A percentile compares a stretch with the other conserved stretches of the same genome.
These are phyloP conservation scores for Hypoxylon fragiforme DNA, from an alignment of 495 filamentous ascomycete species.

Conservation along the genomic window DNA sequence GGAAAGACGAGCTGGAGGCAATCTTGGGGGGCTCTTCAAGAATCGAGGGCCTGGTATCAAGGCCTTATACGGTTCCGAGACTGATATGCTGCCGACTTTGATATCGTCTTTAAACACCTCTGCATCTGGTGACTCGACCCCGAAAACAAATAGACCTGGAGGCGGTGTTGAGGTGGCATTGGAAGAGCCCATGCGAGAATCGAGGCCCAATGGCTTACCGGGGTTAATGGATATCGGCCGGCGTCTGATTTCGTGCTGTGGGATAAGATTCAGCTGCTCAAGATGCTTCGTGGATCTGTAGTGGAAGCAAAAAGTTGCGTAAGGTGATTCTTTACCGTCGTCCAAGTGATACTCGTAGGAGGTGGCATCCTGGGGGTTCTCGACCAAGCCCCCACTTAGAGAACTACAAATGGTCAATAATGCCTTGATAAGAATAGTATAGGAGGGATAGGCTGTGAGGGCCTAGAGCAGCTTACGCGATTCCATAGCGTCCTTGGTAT, in stretches of 20 bases:
- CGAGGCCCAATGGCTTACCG: background rate
- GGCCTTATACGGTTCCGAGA: conserved; percentile 9
- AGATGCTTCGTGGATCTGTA: conserved; percentile 52
- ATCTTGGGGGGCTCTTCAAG: conserved; percentile 38
- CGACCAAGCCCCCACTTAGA: conserved; percentile 49
- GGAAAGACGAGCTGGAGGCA: conserved; percentile 16
- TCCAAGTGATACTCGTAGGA: conserved; percentile 52
- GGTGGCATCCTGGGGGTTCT: conserved; percentile 50
- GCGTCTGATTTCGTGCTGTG: conserved; percentile 6
- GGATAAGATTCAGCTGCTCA: conserved; percentile 45
- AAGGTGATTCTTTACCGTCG: conserved; percentile 52
- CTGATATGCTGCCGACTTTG: conserved; percentile 1
- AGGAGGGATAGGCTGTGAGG: background rate
- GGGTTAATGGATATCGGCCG: conserved; percentile 1
- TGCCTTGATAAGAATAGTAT: no score
- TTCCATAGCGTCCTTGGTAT: conserved; percentile 48
- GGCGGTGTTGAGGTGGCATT: background rate
- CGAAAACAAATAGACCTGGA: conserved; percentile 12
- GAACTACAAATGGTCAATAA: conserved; percentile 39
- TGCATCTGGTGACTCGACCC: conserved; percentile 20
- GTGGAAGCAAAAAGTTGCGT: conserved; percentile 51
- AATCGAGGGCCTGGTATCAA: conserved; percentile 20
- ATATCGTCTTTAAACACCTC: conserved; percentile 19
- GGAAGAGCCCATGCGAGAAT: background rate
- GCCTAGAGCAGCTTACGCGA: conserved; percentile 43